Conservation (phyloP, 805 yeast genomes). For the Lipomyces orientalis region DNA sequence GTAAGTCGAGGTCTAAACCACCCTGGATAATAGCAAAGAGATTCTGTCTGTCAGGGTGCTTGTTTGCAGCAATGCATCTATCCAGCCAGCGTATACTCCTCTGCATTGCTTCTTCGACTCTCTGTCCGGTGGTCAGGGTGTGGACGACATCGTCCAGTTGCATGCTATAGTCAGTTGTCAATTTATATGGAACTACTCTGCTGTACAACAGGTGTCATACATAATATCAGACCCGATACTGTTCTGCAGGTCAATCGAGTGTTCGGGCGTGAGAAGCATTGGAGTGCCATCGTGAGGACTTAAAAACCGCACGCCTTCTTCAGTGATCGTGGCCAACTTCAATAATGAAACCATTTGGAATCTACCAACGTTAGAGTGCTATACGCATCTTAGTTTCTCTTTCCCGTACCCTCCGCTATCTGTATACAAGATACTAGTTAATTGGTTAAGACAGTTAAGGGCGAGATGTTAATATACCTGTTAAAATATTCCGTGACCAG, state of each 20-base stretch:
- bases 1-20: slow-evolving; percentile 50
- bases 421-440: background rate
- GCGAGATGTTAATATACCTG: slow-evolving; percentile 34
- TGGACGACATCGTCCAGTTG: slow-evolving; percentile 55
- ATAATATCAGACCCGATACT: slow-evolving; percentile 54
- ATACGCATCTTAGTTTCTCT: background rate
- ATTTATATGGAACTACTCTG: background rate
- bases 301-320: slow-evolving; percentile 53
- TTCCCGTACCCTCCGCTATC: slow-evolving; percentile 50
- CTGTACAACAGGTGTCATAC: slow-evolving; percentile 18
- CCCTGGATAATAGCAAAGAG: slow-evolving; percentile 55
- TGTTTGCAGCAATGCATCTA: slow-evolving; percentile 52
- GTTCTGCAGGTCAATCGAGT: slow-evolving; percentile 53
- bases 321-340: slow-evolving; percentile 54
- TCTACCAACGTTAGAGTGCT: slow-evolving; percentile 13
- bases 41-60: slow-evolving; percentile 51
- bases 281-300: slow-evolving; percentile 55
- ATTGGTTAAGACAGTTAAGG: background rate
- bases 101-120: slow-evolving; percentile 54
- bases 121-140: slow-evolving; percentile 52
- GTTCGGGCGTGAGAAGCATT: slow-evolving; percentile 55
- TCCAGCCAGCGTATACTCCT: slow-evolving; percentile 54
- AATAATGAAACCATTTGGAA: slow-evolving; percentile 55
- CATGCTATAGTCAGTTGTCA: slow-evolving; percentile 42
- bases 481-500: slow-evolving; percentile 52